phyloP scores from a whole-genome alignment of 2,329 filamentous ascomycete genomes.

The Ascosphaera apis region DNA sequence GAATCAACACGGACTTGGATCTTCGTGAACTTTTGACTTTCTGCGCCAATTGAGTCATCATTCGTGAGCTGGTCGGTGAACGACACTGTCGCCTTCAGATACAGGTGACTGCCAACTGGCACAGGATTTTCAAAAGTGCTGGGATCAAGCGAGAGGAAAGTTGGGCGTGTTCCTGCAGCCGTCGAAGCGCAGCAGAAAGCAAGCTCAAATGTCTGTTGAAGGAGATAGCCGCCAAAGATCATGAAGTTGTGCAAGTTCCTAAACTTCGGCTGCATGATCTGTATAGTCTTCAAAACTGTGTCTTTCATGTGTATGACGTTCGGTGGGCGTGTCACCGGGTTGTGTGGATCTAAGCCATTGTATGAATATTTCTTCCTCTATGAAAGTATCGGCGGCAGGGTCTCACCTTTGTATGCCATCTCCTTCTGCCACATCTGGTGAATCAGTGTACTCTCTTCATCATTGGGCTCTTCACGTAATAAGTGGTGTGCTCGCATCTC shows the following conservation, averaged over 20 bases:
- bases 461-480: slow-evolving; percentile 43
- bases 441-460: slow-evolving; percentile 47
- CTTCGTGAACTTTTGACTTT: slow-evolving; percentile 28
- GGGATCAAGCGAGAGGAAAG: slow-evolving; percentile 49
- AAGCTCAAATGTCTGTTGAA: slow-evolving; percentile 54
- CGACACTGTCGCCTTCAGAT: slow-evolving; percentile 47
- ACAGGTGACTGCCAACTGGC: slow-evolving; percentile 50
- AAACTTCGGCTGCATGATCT: slow-evolving; percentile 55
- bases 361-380: slow-evolving; percentile 2
- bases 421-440: slow-evolving; percentile 52
- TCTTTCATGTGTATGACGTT: slow-evolving; percentile 40
- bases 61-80: slow-evolving; percentile 39
- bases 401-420: slow-evolving; percentile 34
- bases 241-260: slow-evolving; percentile 50
- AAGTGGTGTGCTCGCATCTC: slow-evolving; percentile 35
- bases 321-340: slow-evolving; percentile 28
- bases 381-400: neutral
- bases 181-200: slow-evolving; percentile 53
- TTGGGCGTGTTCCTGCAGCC: slow-evolving; percentile 45
- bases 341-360: slow-evolving; percentile 26
- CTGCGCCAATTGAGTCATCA: slow-evolving; percentile 5
- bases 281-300: slow-evolving; percentile 39
- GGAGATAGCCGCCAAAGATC: slow-evolving; percentile 55
- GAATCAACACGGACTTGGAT: slow-evolving; percentile 50
- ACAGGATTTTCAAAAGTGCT: slow-evolving; percentile 55